A percentile compares a stretch with the other conserved stretches of the same genome.
Evolutionary conservation across 1,284 basidiomycete species (phyloP).

Genomic region (Trametes polyzona): DNA sequence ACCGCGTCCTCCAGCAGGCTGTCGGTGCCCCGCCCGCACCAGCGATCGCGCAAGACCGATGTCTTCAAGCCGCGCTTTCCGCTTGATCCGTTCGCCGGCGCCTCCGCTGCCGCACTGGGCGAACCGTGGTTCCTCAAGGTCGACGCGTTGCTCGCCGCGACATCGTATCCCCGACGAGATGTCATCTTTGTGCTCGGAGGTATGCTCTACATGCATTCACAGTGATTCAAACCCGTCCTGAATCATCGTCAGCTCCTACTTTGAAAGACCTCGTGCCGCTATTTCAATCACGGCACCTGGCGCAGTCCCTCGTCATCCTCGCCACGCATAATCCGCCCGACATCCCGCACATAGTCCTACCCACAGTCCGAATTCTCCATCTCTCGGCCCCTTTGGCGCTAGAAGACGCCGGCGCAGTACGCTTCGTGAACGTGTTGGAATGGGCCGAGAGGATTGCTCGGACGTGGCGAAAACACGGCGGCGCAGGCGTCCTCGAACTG

Average conservation of each 20-base stretch:
- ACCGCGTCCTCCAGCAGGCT: slow-evolving; percentile 24
- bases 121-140: slow-evolving; percentile 43
- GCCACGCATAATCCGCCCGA: slow-evolving; percentile 51
- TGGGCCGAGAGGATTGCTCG: slow-evolving; percentile 55
- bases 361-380: slow-evolving; percentile 50
- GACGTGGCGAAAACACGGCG: slow-evolving; percentile 46
- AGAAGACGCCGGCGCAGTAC: slow-evolving; percentile 51
- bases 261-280: slow-evolving; percentile 48
- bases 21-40: slow-evolving; percentile 3
- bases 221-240: neutral
- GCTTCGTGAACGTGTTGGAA: slow-evolving; percentile 54
- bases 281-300: slow-evolving; percentile 47
- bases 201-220: slow-evolving; percentile 32
- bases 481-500: slow-evolving; percentile 38
- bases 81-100: slow-evolving; percentile 50
- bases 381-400: slow-evolving; percentile 47
- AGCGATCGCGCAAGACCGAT: slow-evolving; percentile 34
- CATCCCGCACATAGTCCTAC: slow-evolving; percentile 38
- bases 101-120: slow-evolving; percentile 24
- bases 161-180: slow-evolving; percentile 36
- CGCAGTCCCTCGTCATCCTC: slow-evolving; percentile 50
- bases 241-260: slow-evolving; percentile 39
- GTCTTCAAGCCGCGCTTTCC: slow-evolving; percentile 55
- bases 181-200: slow-evolving; percentile 57
- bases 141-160: slow-evolving; percentile 32